Base-by-base conservation (phyloP, 148 eudicot genomes). In the Nyssa sinensis region DNA sequence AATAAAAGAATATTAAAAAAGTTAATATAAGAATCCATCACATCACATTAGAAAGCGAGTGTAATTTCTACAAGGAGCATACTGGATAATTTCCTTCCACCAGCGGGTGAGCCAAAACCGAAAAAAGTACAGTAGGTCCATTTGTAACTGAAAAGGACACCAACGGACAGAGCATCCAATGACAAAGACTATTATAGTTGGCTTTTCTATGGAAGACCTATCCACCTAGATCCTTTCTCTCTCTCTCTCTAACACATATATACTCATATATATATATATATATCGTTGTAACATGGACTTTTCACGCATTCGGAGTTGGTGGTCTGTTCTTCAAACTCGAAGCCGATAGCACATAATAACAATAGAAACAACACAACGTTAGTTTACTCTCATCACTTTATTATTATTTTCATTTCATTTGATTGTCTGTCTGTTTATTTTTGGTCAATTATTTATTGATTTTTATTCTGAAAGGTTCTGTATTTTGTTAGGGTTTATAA, bases 231-330 rank as follows among this genome's bases (percentile, higher is more conserved):
- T 32, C 32, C 27, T 2, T 1, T 27, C 17, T 61, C 32, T 27
- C 32, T 61, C 64, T 61, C 31, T 61, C 31, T 49, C 0, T 49
- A 37, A n/a, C n/a, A 3, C 44, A 37, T 37, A 37, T 37, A 9
- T 9, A 25, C 1, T 61, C 2, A 25, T 27, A 12, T 8, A 61
- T 27, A 61, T 61, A 61, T 17, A 62, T 30, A n/a, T 14, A 62
- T 29, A 29, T 30, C 29, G 19, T 29, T 0, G n/a, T 1, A 2
- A 5, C 41, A 21, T 33, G 41, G 39, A 32, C 66, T 31, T 61
- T 44, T 59, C 23, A 74, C 53, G 64, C 30, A 32, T 66, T 61
- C 13, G 49, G 69, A 74, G 74, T 81, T 77, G 81, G 81, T 74
- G 66, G 69, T 66, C 78, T 62, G 53, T 68, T 72, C 65, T 60